Base-by-base conservation (phyloP, 2,329 filamentous ascomycete genomes). In the Pleoardoris graminearum region DNA sequence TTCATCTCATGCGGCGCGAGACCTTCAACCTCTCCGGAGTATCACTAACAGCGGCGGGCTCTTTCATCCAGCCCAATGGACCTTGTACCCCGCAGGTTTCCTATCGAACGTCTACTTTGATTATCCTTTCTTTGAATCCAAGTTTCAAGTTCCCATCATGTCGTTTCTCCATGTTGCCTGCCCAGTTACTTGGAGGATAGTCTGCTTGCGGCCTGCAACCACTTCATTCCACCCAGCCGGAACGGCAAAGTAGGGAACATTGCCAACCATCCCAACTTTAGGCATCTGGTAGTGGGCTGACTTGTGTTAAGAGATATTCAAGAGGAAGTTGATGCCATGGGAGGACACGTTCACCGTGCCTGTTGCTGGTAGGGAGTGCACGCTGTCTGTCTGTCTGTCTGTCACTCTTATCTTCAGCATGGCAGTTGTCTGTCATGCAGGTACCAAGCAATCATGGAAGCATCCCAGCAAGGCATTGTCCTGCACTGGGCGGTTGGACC, bases 51-150 rank as follows among this genome's bases (percentile, higher is more conserved):
- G 11, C 33, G 21, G n/a, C 44, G 27, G 33, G 47, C 39, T 38
- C 62, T 59, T 66, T 63, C 52, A 60, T 51, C 62, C 59, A 44
- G 30, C 36, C 17, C 50, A 41, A 47, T 57, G 63, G 54, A 29
- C 54, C 41, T 53, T 19, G 21, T 46, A 49, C 38, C 55, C 54
- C 51, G 51, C 54, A 61, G 23, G 23, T 38, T 29, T 11, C 42
- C 33, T 57, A 55, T 54, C 46, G 36, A 44, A 37, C 54, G 42
- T 46, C 39, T 41, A 19, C 42, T 46, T 23, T 29, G 12, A 42
- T 7, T 19, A 21, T 14, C 25, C 4, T 42, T 23, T 37, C 23
- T 30, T 44, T 38, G 16, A 38, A 16, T 44, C 30, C 38, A 14
- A 19, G 22, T 41, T 37, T 48, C 47, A 46, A 16, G 22, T 22